Percentiles rank a stretch among this genome's conserved stretches.
These are phyloP conservation scores for Mortierella sp. DNA, from an alignment of 371 early-diverging fungal species.

Conservation along the genomic window DNA sequence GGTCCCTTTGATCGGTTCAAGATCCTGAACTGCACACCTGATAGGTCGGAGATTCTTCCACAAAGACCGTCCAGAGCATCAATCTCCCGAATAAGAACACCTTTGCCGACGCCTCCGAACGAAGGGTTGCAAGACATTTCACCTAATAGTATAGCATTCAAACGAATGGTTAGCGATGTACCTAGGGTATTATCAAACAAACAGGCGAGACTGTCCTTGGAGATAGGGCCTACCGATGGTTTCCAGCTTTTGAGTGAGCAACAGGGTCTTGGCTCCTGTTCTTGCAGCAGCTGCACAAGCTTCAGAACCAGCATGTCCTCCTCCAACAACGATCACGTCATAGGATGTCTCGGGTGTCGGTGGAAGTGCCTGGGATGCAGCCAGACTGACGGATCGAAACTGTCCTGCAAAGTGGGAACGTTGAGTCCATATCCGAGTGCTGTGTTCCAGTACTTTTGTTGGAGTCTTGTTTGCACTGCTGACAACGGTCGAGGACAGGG, in stretches of 20 bases:
- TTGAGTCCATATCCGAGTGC: constrained; percentile 8
- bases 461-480: not conserved
- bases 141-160: constrained; percentile 55
- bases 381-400: constrained; percentile 40
- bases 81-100: constrained; percentile 82
- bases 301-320: constrained; percentile 91
- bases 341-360: constrained; percentile 55
- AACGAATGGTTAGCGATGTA: not conserved
- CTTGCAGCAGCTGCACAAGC: constrained; percentile 88
- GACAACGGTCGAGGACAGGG: constrained; percentile 17
- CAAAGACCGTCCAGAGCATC: constrained; percentile 90
- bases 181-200: not conserved
- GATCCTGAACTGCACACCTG: constrained; percentile 90
- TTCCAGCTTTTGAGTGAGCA: constrained; percentile 82
- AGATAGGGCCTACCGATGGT: constrained; percentile 68
- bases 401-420: constrained; percentile 11
- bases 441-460: not conserved
- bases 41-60: constrained; percentile 79
- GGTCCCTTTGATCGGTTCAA: constrained; percentile 88
- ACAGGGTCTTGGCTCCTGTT: constrained; percentile 78
- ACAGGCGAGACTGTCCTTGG: not conserved
- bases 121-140: constrained; percentile 94
- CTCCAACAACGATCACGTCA: constrained; percentile 86
- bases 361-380: constrained; percentile 40
- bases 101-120: constrained; percentile 90